These are phyloP conservation scores for Xerocomellus dryophilus DNA, from an alignment of 768 basidiomycete species.

Conservation along the genomic window DNA sequence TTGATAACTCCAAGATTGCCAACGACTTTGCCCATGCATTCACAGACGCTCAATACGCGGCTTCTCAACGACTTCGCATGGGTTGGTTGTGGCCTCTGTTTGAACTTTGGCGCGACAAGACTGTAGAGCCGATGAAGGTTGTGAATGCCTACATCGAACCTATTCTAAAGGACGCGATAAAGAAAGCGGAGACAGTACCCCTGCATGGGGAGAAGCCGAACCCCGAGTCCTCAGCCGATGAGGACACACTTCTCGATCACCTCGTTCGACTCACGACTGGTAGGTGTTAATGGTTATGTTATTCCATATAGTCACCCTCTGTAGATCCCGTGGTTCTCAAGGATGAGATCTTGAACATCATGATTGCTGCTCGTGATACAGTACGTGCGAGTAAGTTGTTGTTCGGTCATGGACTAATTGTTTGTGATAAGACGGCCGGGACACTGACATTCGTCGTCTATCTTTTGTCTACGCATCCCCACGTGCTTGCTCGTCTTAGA, in stretches of 20 bases:
- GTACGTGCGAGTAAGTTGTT: slow-evolving; percentile 6
- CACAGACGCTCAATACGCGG: slow-evolving; percentile 43
- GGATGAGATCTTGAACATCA: slow-evolving; percentile 35
- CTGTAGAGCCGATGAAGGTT: slow-evolving; percentile 44
- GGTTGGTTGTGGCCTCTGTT: slow-evolving; percentile 53
- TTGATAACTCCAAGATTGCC: slow-evolving; percentile 30
- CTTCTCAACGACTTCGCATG: slow-evolving; percentile 41
- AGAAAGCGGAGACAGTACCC: slow-evolving; percentile 33
- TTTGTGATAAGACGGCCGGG: slow-evolving; percentile 37
- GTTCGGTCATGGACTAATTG: background rate
- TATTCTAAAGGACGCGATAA: slow-evolving; percentile 42
- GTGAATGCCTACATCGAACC: slow-evolving; percentile 52
- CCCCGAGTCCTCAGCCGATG: slow-evolving; percentile 37
- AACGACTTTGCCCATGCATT: slow-evolving; percentile 50
- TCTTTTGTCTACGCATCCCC: slow-evolving; percentile 49
- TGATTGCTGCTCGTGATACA: slow-evolving; percentile 33
- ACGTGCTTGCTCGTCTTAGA: slow-evolving; percentile 44
- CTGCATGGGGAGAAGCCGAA: slow-evolving; percentile 21
- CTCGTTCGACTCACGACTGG: slow-evolving; percentile 49
- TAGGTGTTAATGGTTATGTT: slow-evolving; percentile 23
- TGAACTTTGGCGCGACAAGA: slow-evolving; percentile 35
- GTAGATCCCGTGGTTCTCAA: slow-evolving; percentile 28
- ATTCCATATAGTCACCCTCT: slow-evolving; percentile 1
- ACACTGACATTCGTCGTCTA: slow-evolving; percentile 40
- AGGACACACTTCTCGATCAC: slow-evolving; percentile 54